Percentiles rank a stretch among this genome's conserved stretches.
phyloP scores from a whole-genome alignment of 2,329 filamentous ascomycete genomes.

The Talaromyces sp. region DNA sequence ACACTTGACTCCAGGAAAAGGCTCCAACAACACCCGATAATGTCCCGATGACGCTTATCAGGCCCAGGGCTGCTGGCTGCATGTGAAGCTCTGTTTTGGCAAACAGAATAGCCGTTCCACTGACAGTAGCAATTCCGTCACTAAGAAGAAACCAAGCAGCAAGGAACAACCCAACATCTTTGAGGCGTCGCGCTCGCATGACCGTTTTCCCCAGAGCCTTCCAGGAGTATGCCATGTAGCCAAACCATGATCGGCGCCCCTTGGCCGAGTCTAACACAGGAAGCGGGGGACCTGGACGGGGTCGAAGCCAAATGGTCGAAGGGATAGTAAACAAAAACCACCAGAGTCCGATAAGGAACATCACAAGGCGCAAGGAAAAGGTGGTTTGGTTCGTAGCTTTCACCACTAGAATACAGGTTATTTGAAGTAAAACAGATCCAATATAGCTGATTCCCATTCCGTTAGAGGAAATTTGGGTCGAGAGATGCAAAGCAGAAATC shows the following conservation, averaged over 20 bases:
- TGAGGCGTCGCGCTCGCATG: constrained; percentile 66
- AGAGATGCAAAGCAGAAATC: constrained; percentile 70
- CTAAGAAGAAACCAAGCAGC: constrained; percentile 91
- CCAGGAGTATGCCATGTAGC: constrained; percentile 82
- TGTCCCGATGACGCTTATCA: constrained; percentile 93
- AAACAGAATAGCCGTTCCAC: constrained; percentile 89
- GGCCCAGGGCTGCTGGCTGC: constrained; percentile 77
- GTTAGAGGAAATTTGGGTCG: constrained; percentile 84
- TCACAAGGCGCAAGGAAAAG: constrained; percentile 78
- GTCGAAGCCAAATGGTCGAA: constrained; percentile 78
- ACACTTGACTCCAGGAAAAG: constrained; percentile 81
- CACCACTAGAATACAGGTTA: constrained; percentile 72
- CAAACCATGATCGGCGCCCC: constrained; percentile 53
- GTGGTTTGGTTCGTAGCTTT: constrained; percentile 69
- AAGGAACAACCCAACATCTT: constrained; percentile 80
- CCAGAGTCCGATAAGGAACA: constrained; percentile 85
- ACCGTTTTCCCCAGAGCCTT: constrained; percentile 76
- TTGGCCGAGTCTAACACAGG: constrained; percentile 36
- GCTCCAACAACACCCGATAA: constrained; percentile 79
- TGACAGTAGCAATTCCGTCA: constrained; percentile 90
- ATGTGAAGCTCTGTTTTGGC: constrained; percentile 91
- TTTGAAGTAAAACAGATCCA: constrained; percentile 79
- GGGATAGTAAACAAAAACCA: constrained; percentile 92
- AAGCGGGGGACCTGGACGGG: constrained; percentile 82
- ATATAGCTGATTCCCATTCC: constrained; percentile 93